Base-by-base conservation (phyloP, 176 grass and related monocot genomes). In the Panicum miliaceum region DNA sequence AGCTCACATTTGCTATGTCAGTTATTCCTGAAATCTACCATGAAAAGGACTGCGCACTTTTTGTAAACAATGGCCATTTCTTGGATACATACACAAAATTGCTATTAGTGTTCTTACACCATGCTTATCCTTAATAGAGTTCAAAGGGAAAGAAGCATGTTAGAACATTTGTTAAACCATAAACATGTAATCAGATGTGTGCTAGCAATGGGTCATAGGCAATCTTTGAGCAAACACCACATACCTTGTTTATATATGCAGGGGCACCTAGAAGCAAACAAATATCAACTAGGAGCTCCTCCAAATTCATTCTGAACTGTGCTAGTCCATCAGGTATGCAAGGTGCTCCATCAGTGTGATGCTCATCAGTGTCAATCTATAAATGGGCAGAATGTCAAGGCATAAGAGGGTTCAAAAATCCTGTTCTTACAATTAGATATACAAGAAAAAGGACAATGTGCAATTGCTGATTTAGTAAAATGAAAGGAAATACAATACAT, bases 271-370 rank as follows among this genome's bases (percentile, higher is more conserved):
- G 38, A 90, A 98, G 71, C 89, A 95, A 94, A 84, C 92, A 95
- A 74, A 98, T 94, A 85, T 98, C 92, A 56, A 95, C 86, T 50
- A 95, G 87, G 64, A 98, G 96, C 78, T 98, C 96, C 85, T 95
- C 96, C 79, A 95, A 81, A 81, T 98, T 98, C 85, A 87, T 58
- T 67, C 96, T 91, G 50, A 98, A 98, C 56, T 95, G 88, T 80
- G 66, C 73, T 52, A 95, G 84, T 79, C 83, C 89, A 87, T 95
- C 93, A 13, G 96, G 87, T 62, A 98, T 92, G 45, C 68, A 83
- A 62, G 78, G 66, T 86, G 32, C 83, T 47, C 84, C 90, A 90
- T 84, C 75, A 62, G 78, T 43, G 66, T 47, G 62, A 81, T 88
- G 77, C 41, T 79, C 87, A 73, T 74, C 86, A 83, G 77, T 79